Conservation (phyloP, 1,284 basidiomycete genomes). For the Xerocomus minutiporus region DNA sequence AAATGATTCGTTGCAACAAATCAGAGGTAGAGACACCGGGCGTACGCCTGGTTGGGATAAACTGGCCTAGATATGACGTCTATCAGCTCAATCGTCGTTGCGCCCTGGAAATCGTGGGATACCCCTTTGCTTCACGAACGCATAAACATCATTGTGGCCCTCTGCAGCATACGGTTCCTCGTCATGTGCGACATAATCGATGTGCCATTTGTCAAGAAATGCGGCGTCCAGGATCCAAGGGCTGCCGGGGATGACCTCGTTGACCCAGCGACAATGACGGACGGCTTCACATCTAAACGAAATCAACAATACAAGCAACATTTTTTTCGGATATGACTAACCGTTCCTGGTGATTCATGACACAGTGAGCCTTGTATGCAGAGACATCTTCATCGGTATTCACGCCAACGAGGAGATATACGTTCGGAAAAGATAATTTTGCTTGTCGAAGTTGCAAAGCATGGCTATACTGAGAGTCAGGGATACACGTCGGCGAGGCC, state of each 20-base stretch:
- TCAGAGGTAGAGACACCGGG: slow-evolving; percentile 93
- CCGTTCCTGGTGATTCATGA: slow-evolving; percentile 88
- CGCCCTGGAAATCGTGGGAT: slow-evolving; percentile 11
- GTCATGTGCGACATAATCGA: slow-evolving; percentile 97
- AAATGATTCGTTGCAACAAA: slow-evolving; percentile 85
- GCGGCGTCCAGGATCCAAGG: slow-evolving; percentile 88
- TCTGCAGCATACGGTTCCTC: slow-evolving; percentile 78
- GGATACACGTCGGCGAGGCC: slow-evolving; percentile 7
- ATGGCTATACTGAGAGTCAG: slow-evolving; percentile 51
- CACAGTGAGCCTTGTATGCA: slow-evolving; percentile 71
- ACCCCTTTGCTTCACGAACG: slow-evolving; percentile 79
- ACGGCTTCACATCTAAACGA: slow-evolving; percentile 70
- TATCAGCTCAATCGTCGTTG: slow-evolving; percentile 1
- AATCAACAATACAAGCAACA: slow-evolving; percentile 15
- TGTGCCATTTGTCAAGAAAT: slow-evolving; percentile 79
- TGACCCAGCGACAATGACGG: slow-evolving; percentile 94
- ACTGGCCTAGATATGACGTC: slow-evolving; percentile 65
- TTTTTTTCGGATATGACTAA: slow-evolving; percentile 28
- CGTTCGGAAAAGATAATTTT: slow-evolving; percentile 85
- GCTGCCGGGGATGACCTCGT: slow-evolving; percentile 90
- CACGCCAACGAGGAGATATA: slow-evolving; percentile 88
- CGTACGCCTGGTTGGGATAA: slow-evolving; percentile 92
- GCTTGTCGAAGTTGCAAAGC: slow-evolving; percentile 93
- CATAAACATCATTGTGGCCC: slow-evolving; percentile 84
- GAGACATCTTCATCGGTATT: slow-evolving; percentile 79